Conservation (phyloP, 495 filamentous ascomycete species). For the Ascobolus immersus region DNA sequence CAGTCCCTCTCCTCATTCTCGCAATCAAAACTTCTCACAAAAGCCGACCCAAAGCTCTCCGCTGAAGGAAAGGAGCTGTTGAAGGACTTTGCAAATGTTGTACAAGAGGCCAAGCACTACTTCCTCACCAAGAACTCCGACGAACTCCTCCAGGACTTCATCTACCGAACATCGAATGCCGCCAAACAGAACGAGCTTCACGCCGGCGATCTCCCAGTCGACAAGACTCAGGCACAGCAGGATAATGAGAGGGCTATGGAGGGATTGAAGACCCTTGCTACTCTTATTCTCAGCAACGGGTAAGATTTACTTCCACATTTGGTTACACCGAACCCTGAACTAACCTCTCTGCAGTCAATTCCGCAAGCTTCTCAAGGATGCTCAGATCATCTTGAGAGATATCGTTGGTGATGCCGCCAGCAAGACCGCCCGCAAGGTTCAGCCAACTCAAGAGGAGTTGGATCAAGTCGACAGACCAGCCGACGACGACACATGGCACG, state of each 20-base stretch:
- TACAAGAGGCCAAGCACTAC: slow-evolving; percentile 65
- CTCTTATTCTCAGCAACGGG: slow-evolving; percentile 77
- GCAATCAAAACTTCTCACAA: neutral
- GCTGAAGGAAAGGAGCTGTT: slow-evolving; percentile 55
- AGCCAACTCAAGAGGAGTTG: slow-evolving; percentile 56
- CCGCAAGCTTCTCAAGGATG: slow-evolving; percentile 38
- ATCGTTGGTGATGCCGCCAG: slow-evolving; percentile 72
- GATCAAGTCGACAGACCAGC: slow-evolving; percentile 56
- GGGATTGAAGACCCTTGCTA: slow-evolving; percentile 71
- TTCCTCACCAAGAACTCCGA: slow-evolving; percentile 91
- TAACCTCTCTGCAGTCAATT: slow-evolving; percentile 16
- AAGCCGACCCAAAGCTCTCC: slow-evolving; percentile 52
- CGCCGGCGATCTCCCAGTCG: no score
- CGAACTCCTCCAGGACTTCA: slow-evolving; percentile 83
- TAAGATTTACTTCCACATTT: slow-evolving; percentile 21
- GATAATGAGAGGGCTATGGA: slow-evolving; percentile 33
- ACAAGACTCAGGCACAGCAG: no score
- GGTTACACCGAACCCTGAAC: neutral
- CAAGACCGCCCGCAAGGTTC: slow-evolving; percentile 52
- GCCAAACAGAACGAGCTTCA: no score
- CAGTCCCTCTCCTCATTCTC: slow-evolving; percentile 54
- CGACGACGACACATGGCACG: slow-evolving; percentile 80
- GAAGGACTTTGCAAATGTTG: slow-evolving; percentile 50
- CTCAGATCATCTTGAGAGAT: slow-evolving; percentile 56
- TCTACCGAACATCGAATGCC: slow-evolving; percentile 64